A percentile compares a stretch with the other conserved stretches of the same genome.
Evolutionary conservation across 768 basidiomycete species (phyloP).

Genomic region (Termitomyces sp.): DNA sequence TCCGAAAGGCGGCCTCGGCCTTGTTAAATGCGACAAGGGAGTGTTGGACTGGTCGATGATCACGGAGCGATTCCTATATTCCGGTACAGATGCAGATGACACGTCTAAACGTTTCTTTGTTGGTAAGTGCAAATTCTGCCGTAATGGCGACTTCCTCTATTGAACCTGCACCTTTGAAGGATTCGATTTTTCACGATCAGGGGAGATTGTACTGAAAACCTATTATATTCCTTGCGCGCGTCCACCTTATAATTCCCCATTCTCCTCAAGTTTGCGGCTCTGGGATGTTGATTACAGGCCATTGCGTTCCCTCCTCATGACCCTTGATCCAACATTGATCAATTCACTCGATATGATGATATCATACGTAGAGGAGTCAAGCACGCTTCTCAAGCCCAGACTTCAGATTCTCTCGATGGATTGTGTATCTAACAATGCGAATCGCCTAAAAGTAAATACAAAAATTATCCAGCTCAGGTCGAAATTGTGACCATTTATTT

Average conservation of each 20-base stretch:
- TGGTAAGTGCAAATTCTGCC: constrained; percentile 14
- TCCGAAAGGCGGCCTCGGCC: constrained; percentile 20
- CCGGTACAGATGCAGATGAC: constrained; percentile 8
- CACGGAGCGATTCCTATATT: constrained; percentile 23
- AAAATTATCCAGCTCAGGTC: neutral
- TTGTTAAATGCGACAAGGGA: constrained; percentile 17
- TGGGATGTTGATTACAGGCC: constrained; percentile 21
- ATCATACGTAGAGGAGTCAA: constrained; percentile 19
- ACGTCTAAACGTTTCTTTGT: constrained; percentile 23
- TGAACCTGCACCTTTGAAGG: constrained; percentile 10
- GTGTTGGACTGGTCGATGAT: constrained; percentile 22
- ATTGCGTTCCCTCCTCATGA: constrained; percentile 16
- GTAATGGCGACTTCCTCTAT: neutral
- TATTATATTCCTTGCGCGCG: constrained; percentile 22
- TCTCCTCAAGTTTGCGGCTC: constrained; percentile 9
- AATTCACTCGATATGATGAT: constrained; percentile 21
- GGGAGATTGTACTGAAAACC: constrained; percentile 22
- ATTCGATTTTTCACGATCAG: constrained; percentile 23
- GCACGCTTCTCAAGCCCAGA: constrained; percentile 17
- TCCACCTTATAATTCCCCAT: neutral
- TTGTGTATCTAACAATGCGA: constrained; percentile 19
- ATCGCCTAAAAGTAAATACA: constrained; percentile 22
- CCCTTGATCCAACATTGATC: constrained; percentile 19
- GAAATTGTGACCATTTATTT: neutral
- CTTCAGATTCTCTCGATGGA: constrained; percentile 24